Percentiles rank a stretch among this genome's conserved stretches.
Conservation (phyloP, 148 eudicot genomes). For the Cornus kousa region DNA sequence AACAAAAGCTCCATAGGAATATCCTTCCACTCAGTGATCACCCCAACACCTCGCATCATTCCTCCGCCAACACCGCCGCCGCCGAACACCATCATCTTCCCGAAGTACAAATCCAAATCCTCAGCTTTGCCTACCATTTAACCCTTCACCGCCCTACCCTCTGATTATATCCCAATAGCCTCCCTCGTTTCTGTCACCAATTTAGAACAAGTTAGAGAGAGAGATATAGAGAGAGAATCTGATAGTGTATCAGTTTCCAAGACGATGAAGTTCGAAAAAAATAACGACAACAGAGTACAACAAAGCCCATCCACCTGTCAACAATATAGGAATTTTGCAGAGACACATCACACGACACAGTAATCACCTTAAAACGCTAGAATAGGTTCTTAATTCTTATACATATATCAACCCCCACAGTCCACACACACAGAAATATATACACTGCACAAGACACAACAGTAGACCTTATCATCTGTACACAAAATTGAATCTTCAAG, state of each 20-base stretch:
- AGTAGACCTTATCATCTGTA: neutral
- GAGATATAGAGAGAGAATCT: slow-evolving; percentile 4
- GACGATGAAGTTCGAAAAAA: slow-evolving; percentile 4
- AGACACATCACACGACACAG: neutral
- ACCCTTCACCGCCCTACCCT: neutral
- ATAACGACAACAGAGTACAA: slow-evolving; percentile 11
- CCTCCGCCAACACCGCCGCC: slow-evolving; percentile 18
- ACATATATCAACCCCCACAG: too few species aligned
- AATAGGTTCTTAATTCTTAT: neutral
- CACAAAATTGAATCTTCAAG: neutral
- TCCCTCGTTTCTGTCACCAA: slow-evolving; percentile 15
- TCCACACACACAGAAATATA: too few species aligned
- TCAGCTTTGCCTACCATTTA: slow-evolving; percentile 42
- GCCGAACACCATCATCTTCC: slow-evolving; percentile 64
- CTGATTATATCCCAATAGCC: neutral
- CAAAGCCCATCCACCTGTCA: slow-evolving; percentile 23
- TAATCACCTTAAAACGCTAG: slow-evolving; percentile 20
- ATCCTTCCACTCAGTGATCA: slow-evolving; percentile 72
- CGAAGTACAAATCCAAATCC: slow-evolving; percentile 54
- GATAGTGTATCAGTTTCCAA: neutral
- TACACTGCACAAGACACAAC: too few species aligned
- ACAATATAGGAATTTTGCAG: slow-evolving; percentile 14
- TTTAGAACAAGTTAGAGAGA: neutral
- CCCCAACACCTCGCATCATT: slow-evolving; percentile 35
- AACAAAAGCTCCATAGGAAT: slow-evolving; percentile 87